Evolutionary conservation across 768 basidiomycete genomes (phyloP).

Genomic region (Dacryopinax primogenitus): DNA sequence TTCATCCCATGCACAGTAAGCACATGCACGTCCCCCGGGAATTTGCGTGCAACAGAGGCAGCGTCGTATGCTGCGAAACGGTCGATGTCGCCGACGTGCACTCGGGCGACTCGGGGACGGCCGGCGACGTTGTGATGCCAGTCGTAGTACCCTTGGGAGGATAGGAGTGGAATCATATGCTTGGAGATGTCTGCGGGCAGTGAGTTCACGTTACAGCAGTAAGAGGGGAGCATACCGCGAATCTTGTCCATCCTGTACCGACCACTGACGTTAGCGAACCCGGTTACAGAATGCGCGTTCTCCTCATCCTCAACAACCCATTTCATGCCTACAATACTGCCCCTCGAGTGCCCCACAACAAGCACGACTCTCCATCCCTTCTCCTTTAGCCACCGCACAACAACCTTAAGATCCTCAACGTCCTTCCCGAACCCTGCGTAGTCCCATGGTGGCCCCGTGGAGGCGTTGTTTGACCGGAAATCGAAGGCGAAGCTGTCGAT

Average conservation of each 20-base stretch:
- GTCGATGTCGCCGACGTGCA: conserved; percentile 49
- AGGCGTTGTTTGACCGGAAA: conserved; percentile 44
- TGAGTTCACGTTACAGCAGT: conserved; percentile 6
- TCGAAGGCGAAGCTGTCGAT: conserved; percentile 78
- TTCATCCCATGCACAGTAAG: conserved; percentile 64
- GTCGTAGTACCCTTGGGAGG: conserved; percentile 45
- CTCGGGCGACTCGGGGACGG: conserved; percentile 38
- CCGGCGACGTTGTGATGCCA: conserved; percentile 57
- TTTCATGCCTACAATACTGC: conserved; percentile 49
- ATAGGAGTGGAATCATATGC: conserved; percentile 31
- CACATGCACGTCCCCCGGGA: conserved; percentile 52
- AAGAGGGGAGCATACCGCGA: neutral
- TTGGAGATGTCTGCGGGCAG: conserved; percentile 30
- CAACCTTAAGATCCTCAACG: conserved; percentile 49
- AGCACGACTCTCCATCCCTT: conserved; percentile 55
- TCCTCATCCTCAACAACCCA: conserved; percentile 48
- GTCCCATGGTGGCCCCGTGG: conserved; percentile 32
- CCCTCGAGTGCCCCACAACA: conserved; percentile 68
- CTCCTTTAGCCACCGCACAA: conserved; percentile 47
- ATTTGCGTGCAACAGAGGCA: conserved; percentile 51
- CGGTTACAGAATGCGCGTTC: conserved; percentile 29
- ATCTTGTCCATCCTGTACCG: conserved; percentile 55
- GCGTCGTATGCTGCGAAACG: conserved; percentile 54
- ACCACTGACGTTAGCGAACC: conserved; percentile 61
- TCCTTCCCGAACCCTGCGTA: conserved; percentile 49